Base-by-base conservation (phyloP, 306 rosid species). In the Lablab purpureus region DNA sequence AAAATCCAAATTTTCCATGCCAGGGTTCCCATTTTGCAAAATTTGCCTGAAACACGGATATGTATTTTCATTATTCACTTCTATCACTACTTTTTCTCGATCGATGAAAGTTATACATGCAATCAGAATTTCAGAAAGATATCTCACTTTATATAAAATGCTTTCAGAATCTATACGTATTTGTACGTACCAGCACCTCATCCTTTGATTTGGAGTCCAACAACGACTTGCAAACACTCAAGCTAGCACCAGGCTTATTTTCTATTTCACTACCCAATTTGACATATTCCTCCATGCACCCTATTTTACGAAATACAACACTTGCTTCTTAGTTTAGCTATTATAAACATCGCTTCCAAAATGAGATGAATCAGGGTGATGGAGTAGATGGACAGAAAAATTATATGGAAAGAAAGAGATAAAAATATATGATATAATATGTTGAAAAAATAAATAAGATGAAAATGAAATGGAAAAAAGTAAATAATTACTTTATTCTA, bases 1-100 rank as follows among this genome's bases (percentile, higher is more conserved):
- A 58, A 43, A 84, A 86, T 45, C 98, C 94, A 75, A 93, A 89
- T 73, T 78, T 93, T 32, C 94, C 93, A 83, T 88, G 98, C 98
- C 97, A 91, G 14, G 94, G 98, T 73, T 93, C 98, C 98, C 98
- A 93, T 73, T 86, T 89, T 73, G 98, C 98, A 32, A 87, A 93
- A 70, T 88, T 91, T 49, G 88, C 93, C 98, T 93, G 83, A 30
- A 60, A 60, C 41, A 15, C 0, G 21, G 28, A 32, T 32, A 34
- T 27, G 17, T 28, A 28, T 14, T 60, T 27, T 27, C 4, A 59
- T 34, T 59, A 59, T 25, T 59, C 18, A 59, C 15, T 59, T 12
- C 1, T 59, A 27, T 13, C 19, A 36, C n/a, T 27, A 13, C 63
- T 25, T 56, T 22, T 15, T 22, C 63, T 54, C 5, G 6, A 52